Evolutionary conservation across 495 filamentous ascomycete species (phyloP).

Genomic region (Penicilliopsis zonata): DNA sequence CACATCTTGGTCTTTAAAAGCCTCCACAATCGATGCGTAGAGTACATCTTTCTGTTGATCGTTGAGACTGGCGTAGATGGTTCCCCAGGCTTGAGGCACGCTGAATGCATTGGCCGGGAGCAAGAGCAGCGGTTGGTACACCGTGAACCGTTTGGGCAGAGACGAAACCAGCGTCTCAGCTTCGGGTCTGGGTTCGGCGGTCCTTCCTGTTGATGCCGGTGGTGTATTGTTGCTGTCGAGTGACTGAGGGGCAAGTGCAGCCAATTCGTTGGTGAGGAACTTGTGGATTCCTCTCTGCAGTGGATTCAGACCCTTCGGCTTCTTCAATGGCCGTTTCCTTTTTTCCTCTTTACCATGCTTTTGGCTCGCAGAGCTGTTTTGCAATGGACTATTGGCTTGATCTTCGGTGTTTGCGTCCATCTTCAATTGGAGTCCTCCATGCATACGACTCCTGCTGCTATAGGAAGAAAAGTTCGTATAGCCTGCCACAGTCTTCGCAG

Average conservation of each 20-base stretch:
- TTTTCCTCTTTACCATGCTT: slow-evolving; percentile 3
- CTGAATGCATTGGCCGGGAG: slow-evolving; percentile 50
- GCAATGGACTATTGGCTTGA: too few relatives aligned
- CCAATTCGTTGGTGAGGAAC: slow-evolving; percentile 13
- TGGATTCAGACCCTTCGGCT: slow-evolving; percentile 15
- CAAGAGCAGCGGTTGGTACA: slow-evolving; percentile 59
- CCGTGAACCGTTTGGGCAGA: slow-evolving; percentile 52
- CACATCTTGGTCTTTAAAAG: slow-evolving; percentile 27
- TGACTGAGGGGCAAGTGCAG: slow-evolving; percentile 1
- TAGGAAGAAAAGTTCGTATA: too few relatives aligned
- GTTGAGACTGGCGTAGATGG: slow-evolving; percentile 20
- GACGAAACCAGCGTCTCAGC: slow-evolving; percentile 11
- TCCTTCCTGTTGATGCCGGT: too few relatives aligned
- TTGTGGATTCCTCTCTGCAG: slow-evolving; percentile 21
- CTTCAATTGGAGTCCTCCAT: too few relatives aligned
- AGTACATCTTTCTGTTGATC: slow-evolving; percentile 31
- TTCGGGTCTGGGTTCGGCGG: slow-evolving; percentile 5
- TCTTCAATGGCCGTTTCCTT: too few relatives aligned
- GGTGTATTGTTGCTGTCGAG: too few relatives aligned
- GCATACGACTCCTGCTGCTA: too few relatives aligned
- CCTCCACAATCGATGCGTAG: slow-evolving; percentile 29
- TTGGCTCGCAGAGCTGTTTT: not conserved
- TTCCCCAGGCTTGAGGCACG: slow-evolving; percentile 27
- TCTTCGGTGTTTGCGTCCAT: too few relatives aligned
- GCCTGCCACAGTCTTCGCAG: too few relatives aligned